These are phyloP conservation scores for Tolypocladium amazonense DNA, from an alignment of 2,329 filamentous ascomycete genomes.

Conservation along the genomic window DNA sequence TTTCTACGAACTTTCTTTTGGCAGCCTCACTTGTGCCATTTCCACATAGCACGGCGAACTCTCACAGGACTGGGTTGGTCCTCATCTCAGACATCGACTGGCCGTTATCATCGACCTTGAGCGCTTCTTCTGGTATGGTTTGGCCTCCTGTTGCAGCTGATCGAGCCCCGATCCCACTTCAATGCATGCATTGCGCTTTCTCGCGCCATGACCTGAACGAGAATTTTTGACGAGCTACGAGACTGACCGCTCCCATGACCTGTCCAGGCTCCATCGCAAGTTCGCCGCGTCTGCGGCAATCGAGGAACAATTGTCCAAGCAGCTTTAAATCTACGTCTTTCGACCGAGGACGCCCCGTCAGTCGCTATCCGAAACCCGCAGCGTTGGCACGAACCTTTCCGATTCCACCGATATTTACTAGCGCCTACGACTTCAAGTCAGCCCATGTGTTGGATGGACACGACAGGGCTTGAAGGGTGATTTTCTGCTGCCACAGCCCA, in stretches of 20 bases:
- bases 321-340: neutral
- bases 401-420: neutral
- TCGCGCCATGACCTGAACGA: neutral
- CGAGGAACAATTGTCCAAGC: neutral
- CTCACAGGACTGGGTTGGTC: neutral
- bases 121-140: neutral
- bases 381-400: neutral
- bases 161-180: neutral
- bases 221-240: neutral
- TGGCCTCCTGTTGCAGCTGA: neutral
- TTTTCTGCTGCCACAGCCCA: neutral
- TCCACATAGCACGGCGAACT: neutral
- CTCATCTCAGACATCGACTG: neutral
- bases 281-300: neutral
- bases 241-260: neutral
- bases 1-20: neutral
- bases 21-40: neutral
- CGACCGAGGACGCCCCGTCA: neutral
- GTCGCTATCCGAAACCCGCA: neutral
- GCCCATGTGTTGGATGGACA: conserved; percentile 3
- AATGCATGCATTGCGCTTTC: neutral
- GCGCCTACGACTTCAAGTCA: neutral
- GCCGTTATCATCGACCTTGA: neutral
- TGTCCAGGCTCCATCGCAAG: neutral
- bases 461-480: neutral